Conservation (phyloP, 345 rosid genomes). For the Nephelium lappaceum region DNA sequence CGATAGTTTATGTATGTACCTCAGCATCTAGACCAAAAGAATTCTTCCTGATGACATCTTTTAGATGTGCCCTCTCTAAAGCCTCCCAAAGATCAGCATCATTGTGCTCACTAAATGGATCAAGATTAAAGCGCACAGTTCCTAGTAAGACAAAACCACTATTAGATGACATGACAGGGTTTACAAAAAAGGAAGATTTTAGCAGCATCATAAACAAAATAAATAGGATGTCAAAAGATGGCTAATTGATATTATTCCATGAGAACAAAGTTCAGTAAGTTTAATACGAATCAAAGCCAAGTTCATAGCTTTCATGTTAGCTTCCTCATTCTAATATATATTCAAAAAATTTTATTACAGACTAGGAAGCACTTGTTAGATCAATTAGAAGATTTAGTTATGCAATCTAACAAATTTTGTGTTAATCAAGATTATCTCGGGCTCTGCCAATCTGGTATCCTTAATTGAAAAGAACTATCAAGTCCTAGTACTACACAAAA, state of each 20-base stretch:
- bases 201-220: not conserved
- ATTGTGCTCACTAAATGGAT: slow-evolving; percentile 82
- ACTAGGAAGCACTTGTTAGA: not conserved
- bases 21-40: slow-evolving; percentile 71
- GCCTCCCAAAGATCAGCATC: slow-evolving; percentile 97
- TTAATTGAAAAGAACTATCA: not conserved
- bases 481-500: not conserved
- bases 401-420: not conserved
- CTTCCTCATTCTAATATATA: not conserved
- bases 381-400: not conserved
- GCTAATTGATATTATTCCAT: not conserved
- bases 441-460: not conserved
- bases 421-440: not conserved
- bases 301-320: not conserved
- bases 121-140: slow-evolving; percentile 86
- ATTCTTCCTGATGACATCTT: slow-evolving; percentile 74
- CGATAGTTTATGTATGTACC: slow-evolving; percentile 38
- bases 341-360: not conserved
- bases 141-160: slow-evolving; percentile 44
- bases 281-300: not conserved
- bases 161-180: slow-evolving; percentile 13
- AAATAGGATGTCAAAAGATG: not conserved
- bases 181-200: not conserved
- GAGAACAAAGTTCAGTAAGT: not conserved
- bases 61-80: slow-evolving; percentile 80